These are phyloP conservation scores for Penicillium manginii DNA, from an alignment of 495 filamentous ascomycete genomes.

Conservation along the genomic window DNA sequence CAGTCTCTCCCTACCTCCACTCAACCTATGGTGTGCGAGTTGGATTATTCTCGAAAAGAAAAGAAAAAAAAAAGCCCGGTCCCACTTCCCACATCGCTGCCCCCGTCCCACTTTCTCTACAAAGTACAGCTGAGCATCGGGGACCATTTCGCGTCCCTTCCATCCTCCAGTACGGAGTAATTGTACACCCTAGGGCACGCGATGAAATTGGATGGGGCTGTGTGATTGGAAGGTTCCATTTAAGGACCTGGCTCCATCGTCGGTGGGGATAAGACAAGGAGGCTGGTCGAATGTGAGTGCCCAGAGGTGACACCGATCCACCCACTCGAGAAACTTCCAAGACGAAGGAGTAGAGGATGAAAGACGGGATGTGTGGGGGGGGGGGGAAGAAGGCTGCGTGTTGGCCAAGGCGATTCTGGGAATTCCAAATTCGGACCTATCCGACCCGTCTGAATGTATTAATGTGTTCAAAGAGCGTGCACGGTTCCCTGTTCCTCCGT, in stretches of 20 bases:
- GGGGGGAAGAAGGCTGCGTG: slow-evolving; percentile 6
- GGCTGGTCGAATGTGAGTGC: slow-evolving; percentile 5
- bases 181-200: background rate
- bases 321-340: slow-evolving; percentile 3
- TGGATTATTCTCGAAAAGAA: slow-evolving; percentile 9
- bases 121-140: slow-evolving; percentile 15
- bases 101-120: slow-evolving; percentile 12
- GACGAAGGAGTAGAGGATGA: background rate
- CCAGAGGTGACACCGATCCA: slow-evolving; percentile 7
- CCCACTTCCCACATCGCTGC: background rate
- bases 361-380: background rate
- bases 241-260: background rate
- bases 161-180: background rate
- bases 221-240: slow-evolving; percentile 6
- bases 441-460: slow-evolving; percentile 12
- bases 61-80: background rate
- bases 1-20: background rate
- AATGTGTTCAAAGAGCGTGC: slow-evolving; percentile 4
- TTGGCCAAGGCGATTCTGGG: slow-evolving; percentile 6
- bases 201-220: slow-evolving; percentile 3
- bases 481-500: slow-evolving; percentile 18
- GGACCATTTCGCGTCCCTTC: slow-evolving; percentile 2
- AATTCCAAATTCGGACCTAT: slow-evolving; percentile 29
- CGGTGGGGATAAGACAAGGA: background rate
- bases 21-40: slow-evolving; percentile 11